These are phyloP conservation scores for Chrysanthemum lavandulifolium DNA, from an alignment of 129 eudicot genomes.

Conservation along the genomic window DNA sequence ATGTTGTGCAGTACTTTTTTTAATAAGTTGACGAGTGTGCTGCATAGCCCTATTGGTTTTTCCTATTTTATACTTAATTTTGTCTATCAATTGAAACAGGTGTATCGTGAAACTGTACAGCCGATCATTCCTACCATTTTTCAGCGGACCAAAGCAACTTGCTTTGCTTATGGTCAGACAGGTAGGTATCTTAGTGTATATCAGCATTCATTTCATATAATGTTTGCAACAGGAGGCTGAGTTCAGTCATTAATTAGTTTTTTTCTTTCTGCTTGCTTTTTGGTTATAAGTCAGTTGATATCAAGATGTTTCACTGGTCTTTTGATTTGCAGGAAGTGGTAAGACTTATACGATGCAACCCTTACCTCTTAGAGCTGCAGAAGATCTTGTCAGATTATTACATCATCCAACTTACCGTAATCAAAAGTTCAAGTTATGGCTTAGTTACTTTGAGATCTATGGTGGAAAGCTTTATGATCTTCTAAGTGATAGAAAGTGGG, in stretches of 20 bases:
- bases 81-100: constrained; percentile 6
- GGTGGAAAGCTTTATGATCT: constrained; percentile 95
- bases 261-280: constrained; percentile 9
- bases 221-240: background rate
- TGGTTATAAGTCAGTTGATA: constrained; percentile 7
- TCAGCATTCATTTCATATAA: background rate
- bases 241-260: background rate
- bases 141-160: constrained; percentile 21
- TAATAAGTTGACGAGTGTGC: background rate
- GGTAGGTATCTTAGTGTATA: constrained; percentile 59
- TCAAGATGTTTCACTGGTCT: background rate
- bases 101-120: constrained; percentile 16
- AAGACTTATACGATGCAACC: constrained; percentile 97
- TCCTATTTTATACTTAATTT: background rate
- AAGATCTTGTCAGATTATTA: constrained; percentile 81
- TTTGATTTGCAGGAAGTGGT: constrained; percentile 75
- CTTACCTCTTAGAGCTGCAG: constrained; percentile 90
- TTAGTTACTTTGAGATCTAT: constrained; percentile 92
- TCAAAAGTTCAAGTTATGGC: constrained; percentile 91
- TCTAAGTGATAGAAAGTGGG: constrained; percentile 65
- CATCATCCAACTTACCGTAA: constrained; percentile 72
- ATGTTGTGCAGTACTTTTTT: background rate
- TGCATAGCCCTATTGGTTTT: constrained; percentile 7
- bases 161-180: constrained; percentile 86
- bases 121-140: constrained; percentile 19